phyloP scores from a whole-genome alignment of 108 stramenopile genomes.

The Heterococcus sp. region DNA sequence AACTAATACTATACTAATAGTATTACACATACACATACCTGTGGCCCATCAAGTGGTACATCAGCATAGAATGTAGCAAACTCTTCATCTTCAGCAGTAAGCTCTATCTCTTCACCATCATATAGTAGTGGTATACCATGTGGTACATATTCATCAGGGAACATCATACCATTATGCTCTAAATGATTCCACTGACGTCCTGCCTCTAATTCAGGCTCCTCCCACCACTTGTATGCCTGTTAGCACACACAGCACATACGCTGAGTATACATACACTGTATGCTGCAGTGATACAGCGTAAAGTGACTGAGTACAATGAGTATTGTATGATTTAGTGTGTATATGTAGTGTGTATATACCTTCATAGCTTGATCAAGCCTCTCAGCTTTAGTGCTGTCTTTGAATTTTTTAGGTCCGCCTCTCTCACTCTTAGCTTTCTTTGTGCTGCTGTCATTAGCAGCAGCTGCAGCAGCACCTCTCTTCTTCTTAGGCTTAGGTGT shows the following conservation, averaged over 20 bases:
- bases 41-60: conserved; percentile 55
- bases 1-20: too few relatives aligned
- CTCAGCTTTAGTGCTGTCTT: conserved; percentile 18
- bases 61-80: conserved; percentile 95
- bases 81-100: conserved; percentile 89
- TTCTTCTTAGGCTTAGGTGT: neutral
- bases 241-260: conserved; percentile 44
- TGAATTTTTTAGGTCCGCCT: neutral
- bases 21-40: too few relatives aligned
- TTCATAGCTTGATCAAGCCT: conserved; percentile 46
- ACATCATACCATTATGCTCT: conserved; percentile 92
- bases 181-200: conserved; percentile 89
- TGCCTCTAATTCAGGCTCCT: conserved; percentile 67
- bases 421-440: neutral
- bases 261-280: conserved; percentile 2
- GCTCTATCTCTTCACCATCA: conserved; percentile 79
- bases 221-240: conserved; percentile 66
- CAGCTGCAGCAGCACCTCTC: neutral
- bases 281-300: neutral
- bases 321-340: neutral
- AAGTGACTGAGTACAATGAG: neutral
- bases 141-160: conserved; percentile 85
- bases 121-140: conserved; percentile 90
- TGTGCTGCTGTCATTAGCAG: neutral
- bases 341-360: neutral